Percentiles rank a stretch among this genome's conserved stretches.
Evolutionary conservation across 305 asterid species (phyloP).

Genomic region (Petunia hybrid): DNA sequence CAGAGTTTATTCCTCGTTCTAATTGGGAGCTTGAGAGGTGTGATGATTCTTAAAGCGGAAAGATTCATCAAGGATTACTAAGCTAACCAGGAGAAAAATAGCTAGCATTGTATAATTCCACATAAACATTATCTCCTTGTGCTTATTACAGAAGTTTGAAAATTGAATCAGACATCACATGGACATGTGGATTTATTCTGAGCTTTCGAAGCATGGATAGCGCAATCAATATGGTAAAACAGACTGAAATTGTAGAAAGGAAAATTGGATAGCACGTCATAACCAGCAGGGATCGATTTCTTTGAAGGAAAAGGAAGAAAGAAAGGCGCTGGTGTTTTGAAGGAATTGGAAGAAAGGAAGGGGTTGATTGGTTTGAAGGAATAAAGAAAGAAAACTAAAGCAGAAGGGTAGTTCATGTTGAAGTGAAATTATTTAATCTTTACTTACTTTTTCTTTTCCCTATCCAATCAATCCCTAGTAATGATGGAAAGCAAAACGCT

Average conservation of each 20-base stretch:
- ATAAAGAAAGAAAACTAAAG: not conserved
- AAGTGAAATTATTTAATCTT: not conserved
- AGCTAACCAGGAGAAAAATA: not conserved
- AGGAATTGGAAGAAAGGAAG: not conserved
- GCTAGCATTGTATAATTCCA: not conserved
- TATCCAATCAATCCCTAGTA: not conserved
- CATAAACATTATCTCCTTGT: not conserved
- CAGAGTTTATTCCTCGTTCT: not conserved
- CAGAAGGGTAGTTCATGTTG: not conserved
- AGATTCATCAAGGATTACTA: constrained; percentile 11
- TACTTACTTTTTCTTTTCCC: not conserved
- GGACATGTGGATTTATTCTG: not conserved
- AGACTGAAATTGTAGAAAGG: not conserved
- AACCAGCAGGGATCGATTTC: not conserved
- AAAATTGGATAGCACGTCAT: not conserved
- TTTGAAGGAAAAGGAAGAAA: not conserved
- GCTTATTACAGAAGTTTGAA: not conserved
- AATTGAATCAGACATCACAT: not conserved
- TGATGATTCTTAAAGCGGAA: not conserved
- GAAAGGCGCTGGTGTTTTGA: not conserved
- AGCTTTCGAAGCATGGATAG: not conserved
- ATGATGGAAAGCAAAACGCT: not conserved
- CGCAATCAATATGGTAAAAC: not conserved
- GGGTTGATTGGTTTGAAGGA: not conserved
- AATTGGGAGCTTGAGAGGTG: not conserved